Base-by-base conservation (phyloP, 169 alveolate genomes). In the Plasmodium berghei region DNA sequence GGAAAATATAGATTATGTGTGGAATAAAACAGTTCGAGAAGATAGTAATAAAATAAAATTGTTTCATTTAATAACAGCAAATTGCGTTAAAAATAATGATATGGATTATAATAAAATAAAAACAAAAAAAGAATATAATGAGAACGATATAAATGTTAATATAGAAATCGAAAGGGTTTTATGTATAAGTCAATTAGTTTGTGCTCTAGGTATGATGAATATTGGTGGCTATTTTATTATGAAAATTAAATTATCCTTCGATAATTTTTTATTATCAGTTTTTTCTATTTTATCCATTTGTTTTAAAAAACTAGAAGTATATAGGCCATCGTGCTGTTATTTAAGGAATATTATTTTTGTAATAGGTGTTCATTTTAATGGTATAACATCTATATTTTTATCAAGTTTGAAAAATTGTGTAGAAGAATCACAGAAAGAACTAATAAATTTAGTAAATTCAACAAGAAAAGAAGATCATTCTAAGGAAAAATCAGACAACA, bases 21-120 rank as follows among this genome's bases (percentile, higher is more conserved):
- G 91, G 91, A 86, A 86, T 34, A 71, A 55, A 48, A 71, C 87
- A n/a, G 91, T 86, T 18, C 46, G 91, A 71, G 90, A 67, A 48
- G 26, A 56, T 48, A 75, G 46, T 22, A 86, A 86, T 10, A 86
- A 71, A 72, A 73, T 86, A 63, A 86, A 86, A 63, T 40, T 86
- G 20, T 86, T 86, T 48, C 91, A 58, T 6, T 48, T 86, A 12
- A 86, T 86, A 42, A 86, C 91, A 2, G 67, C 87, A 6, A 72
- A 86, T 20, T 26, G 91, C 70, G 64, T 86, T 34, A 86, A 26
- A 61, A 67, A 24, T 14, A 71, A 69, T 24, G 77, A 48, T 49
- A 45, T 46, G 55, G 69, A 86, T n/a, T 34, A 70, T 63, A 46
- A 10, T 5, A 48, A 48, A 40, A 70, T n/a, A 61, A 70, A 72